These are phyloP conservation scores for Acanthamoeba culbertsoni DNA, from an alignment of 208 protist species.

Conservation along the genomic window DNA sequence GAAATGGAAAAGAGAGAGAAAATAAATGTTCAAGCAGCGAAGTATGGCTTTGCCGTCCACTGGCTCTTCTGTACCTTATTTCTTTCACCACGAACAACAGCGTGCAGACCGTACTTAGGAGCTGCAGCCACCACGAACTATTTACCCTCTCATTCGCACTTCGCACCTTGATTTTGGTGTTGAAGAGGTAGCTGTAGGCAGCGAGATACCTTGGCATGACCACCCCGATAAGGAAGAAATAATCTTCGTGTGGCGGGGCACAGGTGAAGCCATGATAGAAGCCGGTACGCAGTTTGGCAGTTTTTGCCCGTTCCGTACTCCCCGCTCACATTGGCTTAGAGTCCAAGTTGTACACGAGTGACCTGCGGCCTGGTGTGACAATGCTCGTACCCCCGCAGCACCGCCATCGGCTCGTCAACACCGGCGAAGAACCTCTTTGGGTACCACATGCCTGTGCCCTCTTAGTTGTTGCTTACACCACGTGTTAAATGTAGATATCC, in stretches of 20 bases:
- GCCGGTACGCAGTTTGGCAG: background rate
- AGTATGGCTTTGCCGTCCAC: too few species aligned
- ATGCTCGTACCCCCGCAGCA: background rate
- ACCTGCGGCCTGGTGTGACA: background rate
- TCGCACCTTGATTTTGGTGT: constrained; percentile 33
- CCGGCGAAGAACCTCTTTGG: constrained; percentile 33
- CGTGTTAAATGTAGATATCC: background rate
- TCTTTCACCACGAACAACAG: too few species aligned
- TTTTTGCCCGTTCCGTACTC: too few species aligned
- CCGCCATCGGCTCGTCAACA: background rate
- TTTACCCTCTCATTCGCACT: background rate
- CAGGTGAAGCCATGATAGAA: background rate
- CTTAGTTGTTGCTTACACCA: too few species aligned
- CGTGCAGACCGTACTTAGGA: background rate
- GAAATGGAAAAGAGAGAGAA: too few species aligned
- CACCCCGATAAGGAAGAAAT: constrained; percentile 41
- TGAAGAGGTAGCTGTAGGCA: background rate
- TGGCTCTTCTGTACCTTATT: too few species aligned
- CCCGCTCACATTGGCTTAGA: too few species aligned
- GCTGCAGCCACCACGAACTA: background rate
- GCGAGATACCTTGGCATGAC: constrained; percentile 18
- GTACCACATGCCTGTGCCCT: too few species aligned
- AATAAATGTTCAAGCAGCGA: too few species aligned
- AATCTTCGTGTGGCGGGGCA: background rate
- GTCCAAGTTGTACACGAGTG: background rate